Conservation (phyloP, 352 stramenopile genomes). For the Thalassiosira livingstoniorum region DNA sequence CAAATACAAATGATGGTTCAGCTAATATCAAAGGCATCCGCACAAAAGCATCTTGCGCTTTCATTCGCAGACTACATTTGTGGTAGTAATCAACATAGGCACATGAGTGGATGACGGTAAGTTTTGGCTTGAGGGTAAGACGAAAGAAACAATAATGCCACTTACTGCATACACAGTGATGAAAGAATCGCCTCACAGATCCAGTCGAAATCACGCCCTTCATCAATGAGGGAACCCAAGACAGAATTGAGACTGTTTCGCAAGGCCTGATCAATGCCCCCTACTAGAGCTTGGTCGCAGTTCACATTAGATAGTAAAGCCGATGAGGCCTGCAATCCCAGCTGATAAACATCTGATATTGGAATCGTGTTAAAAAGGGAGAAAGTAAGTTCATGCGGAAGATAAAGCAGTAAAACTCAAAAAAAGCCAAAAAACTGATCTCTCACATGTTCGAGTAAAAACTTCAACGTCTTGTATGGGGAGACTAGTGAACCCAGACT, state of each 20-base stretch:
- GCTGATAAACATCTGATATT: slow-evolving; percentile 74
- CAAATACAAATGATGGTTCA: slow-evolving; percentile 71
- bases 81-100: no score
- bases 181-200: slow-evolving; percentile 73
- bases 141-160: slow-evolving; percentile 5
- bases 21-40: slow-evolving; percentile 78
- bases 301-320: slow-evolving; percentile 63
- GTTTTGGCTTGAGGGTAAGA: no score
- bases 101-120: no score
- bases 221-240: slow-evolving; percentile 44
- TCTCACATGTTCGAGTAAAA: slow-evolving; percentile 71
- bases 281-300: slow-evolving; percentile 41
- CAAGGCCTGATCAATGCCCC: slow-evolving; percentile 38
- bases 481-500: slow-evolving; percentile 82
- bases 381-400: background rate
- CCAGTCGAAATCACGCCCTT: slow-evolving; percentile 72
- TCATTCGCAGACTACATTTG: slow-evolving; percentile 66
- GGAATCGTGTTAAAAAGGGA: background rate
- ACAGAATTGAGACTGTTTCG: slow-evolving; percentile 49
- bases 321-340: slow-evolving; percentile 77
- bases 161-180: slow-evolving; percentile 66
- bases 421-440: slow-evolving; percentile 10
- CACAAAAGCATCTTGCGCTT: slow-evolving; percentile 73
- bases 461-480: slow-evolving; percentile 84
- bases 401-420: background rate